phyloP scores from a whole-genome alignment of 78 protist species.

The Dictyostelium firmibasis region DNA sequence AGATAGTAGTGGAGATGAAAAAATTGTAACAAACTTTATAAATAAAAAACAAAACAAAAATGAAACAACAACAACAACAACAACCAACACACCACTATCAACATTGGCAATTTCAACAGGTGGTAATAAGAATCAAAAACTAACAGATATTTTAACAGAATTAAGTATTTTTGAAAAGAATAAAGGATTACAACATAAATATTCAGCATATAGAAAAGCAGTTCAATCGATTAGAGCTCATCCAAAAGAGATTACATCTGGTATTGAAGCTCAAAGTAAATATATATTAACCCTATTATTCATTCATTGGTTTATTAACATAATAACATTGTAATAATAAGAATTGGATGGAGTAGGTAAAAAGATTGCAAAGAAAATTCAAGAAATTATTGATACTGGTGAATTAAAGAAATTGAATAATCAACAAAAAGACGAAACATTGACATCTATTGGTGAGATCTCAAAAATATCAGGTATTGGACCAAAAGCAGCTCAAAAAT shows the following conservation, averaged over 20 bases:
- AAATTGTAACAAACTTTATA: neutral
- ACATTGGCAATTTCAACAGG: neutral
- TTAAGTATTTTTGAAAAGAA: conserved; percentile 60
- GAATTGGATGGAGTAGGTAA: conserved; percentile 70
- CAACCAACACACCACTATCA: neutral
- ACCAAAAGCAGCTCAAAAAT: conserved; percentile 37
- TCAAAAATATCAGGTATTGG: conserved; percentile 76
- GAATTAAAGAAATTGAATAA: conserved; percentile 12
- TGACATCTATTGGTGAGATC: conserved; percentile 25
- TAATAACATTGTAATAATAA: too few relatives aligned
- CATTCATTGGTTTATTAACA: neutral
- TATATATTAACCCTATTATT: neutral
- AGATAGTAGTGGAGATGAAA: neutral
- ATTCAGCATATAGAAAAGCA: conserved; percentile 56
- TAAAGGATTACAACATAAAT: conserved; percentile 37
- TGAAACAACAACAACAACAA: neutral
- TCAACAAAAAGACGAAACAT: neutral
- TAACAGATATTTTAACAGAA: conserved; percentile 36
- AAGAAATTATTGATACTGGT: conserved; percentile 73
- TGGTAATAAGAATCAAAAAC: neutral
- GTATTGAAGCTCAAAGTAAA: conserved; percentile 31
- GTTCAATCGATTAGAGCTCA: conserved; percentile 28
- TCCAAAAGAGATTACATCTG: conserved; percentile 34
- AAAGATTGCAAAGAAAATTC: conserved; percentile 67
- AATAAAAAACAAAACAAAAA: neutral